Evolutionary conservation across 495 filamentous ascomycete species (phyloP).

Genomic region (Arthonia radiata): DNA sequence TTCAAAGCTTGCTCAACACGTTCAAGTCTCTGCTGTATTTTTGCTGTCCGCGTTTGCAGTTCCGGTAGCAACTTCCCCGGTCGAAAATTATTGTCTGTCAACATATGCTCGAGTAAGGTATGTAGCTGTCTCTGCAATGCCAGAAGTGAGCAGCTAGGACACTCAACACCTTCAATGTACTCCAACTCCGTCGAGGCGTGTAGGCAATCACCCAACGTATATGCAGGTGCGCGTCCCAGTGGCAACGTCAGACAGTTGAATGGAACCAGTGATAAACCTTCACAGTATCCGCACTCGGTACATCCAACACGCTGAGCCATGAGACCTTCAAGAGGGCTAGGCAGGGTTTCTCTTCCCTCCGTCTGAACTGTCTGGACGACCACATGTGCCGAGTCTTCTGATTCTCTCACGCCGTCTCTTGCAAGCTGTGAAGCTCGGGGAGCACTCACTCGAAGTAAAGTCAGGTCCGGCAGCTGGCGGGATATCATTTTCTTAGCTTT

Average conservation of each 20-base stretch:
- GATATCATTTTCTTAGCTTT: slow-evolving; percentile 21
- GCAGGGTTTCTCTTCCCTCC: slow-evolving; percentile 13
- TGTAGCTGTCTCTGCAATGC: slow-evolving; percentile 22
- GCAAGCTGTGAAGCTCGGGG: too few species aligned
- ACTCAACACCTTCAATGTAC: slow-evolving; percentile 66
- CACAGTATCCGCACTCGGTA: slow-evolving; percentile 59
- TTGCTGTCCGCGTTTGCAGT: too few species aligned
- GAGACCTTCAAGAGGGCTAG: slow-evolving; percentile 65
- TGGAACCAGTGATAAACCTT: slow-evolving; percentile 64
- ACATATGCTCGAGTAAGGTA: too few species aligned
- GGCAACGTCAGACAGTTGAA: slow-evolving; percentile 87
- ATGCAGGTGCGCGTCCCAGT: slow-evolving; percentile 29
- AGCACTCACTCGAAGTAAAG: too few species aligned
- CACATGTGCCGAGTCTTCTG: too few species aligned
- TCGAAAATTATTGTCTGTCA: too few species aligned
- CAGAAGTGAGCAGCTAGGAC: slow-evolving; percentile 68
- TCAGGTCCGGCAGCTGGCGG: slow-evolving; percentile 10
- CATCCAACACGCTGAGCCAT: slow-evolving; percentile 80
- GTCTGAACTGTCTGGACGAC: slow-evolving; percentile 8
- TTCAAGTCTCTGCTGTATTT: slow-evolving; percentile 32
- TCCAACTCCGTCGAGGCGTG: slow-evolving; percentile 71
- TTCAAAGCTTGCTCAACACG: slow-evolving; percentile 45
- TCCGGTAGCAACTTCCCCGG: too few species aligned
- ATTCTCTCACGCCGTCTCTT: too few species aligned
- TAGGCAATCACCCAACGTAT: slow-evolving; percentile 51